phyloP scores from a whole-genome alignment of 306 rosid species.

The Herpetospermum pedunculosum region DNA sequence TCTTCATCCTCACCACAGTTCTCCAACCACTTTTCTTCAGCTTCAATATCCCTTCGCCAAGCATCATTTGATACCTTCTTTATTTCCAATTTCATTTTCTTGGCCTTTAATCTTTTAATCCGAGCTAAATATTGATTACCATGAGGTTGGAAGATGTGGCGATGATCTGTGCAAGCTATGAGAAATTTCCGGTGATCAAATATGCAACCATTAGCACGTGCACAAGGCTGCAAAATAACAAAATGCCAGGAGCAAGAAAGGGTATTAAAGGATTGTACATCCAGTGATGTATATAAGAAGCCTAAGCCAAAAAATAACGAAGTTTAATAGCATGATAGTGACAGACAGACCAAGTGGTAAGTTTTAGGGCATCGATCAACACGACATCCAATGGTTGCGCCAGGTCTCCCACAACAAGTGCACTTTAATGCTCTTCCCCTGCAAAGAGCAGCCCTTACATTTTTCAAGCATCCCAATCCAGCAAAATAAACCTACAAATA shows the following conservation, averaged over 20 bases:
- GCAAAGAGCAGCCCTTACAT: slow-evolving; percentile 89
- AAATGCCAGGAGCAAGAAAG: not conserved
- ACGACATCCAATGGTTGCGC: slow-evolving; percentile 96
- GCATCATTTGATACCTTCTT: slow-evolving; percentile 79
- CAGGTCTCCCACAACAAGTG: slow-evolving; percentile 91
- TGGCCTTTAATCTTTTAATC: slow-evolving; percentile 72
- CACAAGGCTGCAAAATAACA: slow-evolving; percentile 76
- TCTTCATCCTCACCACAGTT: slow-evolving; percentile 99
- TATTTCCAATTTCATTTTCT: slow-evolving; percentile 74
- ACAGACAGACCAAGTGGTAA: slow-evolving; percentile 78
- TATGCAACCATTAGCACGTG: slow-evolving; percentile 83
- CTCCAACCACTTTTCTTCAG: slow-evolving; percentile 96
- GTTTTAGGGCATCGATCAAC: slow-evolving; percentile 97
- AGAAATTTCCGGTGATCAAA: slow-evolving; percentile 99
- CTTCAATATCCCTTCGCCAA: slow-evolving; percentile 67
- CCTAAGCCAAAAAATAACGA: not conserved
- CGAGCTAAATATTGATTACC: slow-evolving; percentile 53
- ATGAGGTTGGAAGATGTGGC: slow-evolving; percentile 70
- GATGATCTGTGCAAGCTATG: slow-evolving; percentile 95
- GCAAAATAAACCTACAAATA: slow-evolving; percentile 94
- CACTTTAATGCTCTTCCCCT: slow-evolving; percentile 96
- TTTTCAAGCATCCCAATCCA: slow-evolving; percentile 92
- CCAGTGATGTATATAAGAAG: not conserved
- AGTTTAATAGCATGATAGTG: slow-evolving; percentile 5
- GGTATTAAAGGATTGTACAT: not conserved